Base-by-base conservation (phyloP, 2,329 filamentous ascomycete genomes). In the Monosporascus sp. region DNA sequence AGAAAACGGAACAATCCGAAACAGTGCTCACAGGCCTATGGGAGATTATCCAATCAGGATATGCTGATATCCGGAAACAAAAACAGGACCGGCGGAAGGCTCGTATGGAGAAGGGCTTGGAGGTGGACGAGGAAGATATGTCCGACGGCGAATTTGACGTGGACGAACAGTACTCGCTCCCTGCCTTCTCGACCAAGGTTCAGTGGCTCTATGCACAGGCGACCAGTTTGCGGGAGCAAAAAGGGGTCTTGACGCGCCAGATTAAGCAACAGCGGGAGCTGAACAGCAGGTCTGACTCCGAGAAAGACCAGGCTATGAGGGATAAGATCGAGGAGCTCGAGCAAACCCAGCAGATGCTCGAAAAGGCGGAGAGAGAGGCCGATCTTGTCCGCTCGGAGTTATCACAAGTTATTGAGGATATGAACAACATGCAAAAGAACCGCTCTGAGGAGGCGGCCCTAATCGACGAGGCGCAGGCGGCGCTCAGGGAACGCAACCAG, bases 201-300 rank as follows among this genome's bases (percentile, higher is more conserved):
- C 87, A 91, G 63, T 88, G 85, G 73, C 75, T 97, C 5, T 90
- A 91, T 65, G 78, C 79, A 41, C 88, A 90, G 54, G 82, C 90
- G n/a, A 87, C 86, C 18, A 82, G 82, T 20, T 76, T 97, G 37
- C 86, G 89, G 57, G 89, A 96, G 62, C 92, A 97, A 67, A 95
- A 96, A 67, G 83, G 85, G 48, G 92, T 96, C 22, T 79, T 97
- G 8, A 88, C 93, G 64, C 85, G 91, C 44, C 92, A 97, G 69
- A 93, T 97, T 64, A 93, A 96, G 73, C 92, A 97, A 68, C 93
- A 97, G 72, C 88, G 92, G 54, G 90, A 96, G 65, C 80, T 97
- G 53, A 96, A 96, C 72, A 91, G 80, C 74, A 92, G 92, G 65
- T 91, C 90, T 1, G 90, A 96, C 60, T 77, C 82, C 20, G 80